Evolutionary conservation across 2,329 filamentous ascomycete genomes (phyloP), one percentile per base, ranked within the genome.

Genomic region (Pseudocercospora fuligena): DNA sequence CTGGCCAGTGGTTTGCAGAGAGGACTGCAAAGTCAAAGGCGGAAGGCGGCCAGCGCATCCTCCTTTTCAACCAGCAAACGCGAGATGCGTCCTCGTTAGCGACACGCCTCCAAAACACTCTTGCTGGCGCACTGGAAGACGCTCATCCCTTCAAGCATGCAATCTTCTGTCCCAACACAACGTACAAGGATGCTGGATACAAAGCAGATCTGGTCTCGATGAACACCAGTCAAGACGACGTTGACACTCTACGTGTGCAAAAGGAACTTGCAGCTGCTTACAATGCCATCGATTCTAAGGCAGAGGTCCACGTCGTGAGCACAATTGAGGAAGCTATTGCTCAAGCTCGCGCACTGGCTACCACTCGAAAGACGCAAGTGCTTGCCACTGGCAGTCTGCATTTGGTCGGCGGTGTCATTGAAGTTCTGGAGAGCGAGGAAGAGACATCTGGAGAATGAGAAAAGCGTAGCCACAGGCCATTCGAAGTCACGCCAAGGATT

Each of bases 41-140:
- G 21, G 12, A 62, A 33, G 56, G 63, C 8, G 66, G 68, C 3
- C 67, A 81, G 5, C 82, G 92, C 0, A 83, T 90, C 65, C 81
- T 98, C 54, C 85, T 98, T 57, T 98, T 98, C 84, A 97, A 97
- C 79, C 94, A 97, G 79, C 93, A 97, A 76, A 93, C 92, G 9
- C 88, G 93, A 33, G 89, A 97, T 74, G 91, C 92, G 5, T 80
- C 82, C 3, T 82, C 86, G 16, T 84, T 96, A 1, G 86, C 94
- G 2, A 80, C 80, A 33, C 85, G 84, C 0, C 82, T 97, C 1
- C 83, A 93, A 64, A 76, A 82, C 9, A 87, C 87, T 2, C 81
- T 92, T 61, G 74, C 78, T 54, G 68, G 80, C 63, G 74, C 80
- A 64, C 58, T 83, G 62, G 58, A 78, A 66, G 73, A 79, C 47